Percentiles rank a stretch among this genome's conserved stretches.
Conservation (phyloP, 805 yeast genomes). For the Yarrowia divulgata region DNA sequence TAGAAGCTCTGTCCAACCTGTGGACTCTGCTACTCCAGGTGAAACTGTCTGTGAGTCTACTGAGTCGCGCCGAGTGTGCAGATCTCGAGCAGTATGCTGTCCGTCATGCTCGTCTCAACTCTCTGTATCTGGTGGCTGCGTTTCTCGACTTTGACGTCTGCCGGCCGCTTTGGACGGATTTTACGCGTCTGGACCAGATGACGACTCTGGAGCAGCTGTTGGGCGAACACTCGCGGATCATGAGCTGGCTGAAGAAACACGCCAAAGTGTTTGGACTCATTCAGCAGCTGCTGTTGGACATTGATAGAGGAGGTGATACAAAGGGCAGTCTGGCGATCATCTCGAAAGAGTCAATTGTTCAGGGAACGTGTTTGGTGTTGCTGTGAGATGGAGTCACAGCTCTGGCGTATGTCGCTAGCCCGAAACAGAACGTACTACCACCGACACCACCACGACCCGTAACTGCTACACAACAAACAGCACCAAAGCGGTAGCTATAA, state of each 20-base stretch:
- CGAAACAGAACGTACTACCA: no score
- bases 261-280: background rate
- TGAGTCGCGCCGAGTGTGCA: slow-evolving; percentile 9
- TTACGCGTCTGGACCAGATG: background rate
- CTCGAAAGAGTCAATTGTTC: background rate
- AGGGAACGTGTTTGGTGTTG: background rate
- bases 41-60: background rate
- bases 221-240: background rate
- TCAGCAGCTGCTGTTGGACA: slow-evolving; percentile 5
- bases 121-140: background rate
- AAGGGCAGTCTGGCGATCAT: background rate
- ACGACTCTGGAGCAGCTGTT: slow-evolving; percentile 7
- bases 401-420: no score
- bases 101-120: background rate
- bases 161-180: background rate
- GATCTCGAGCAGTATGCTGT: background rate
- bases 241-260: slow-evolving; percentile 18
- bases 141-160: slow-evolving; percentile 16
- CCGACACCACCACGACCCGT: no score
- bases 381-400: no score
- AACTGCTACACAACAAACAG: no score
- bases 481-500: no score
- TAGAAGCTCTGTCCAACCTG: background rate
- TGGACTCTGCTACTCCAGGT: slow-evolving; percentile 9
- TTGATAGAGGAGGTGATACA: background rate